Evolutionary conservation across 1,139 yeast species (phyloP), one percentile per base, ranked within the genome.

Genomic region (Taiozyma onychis): DNA sequence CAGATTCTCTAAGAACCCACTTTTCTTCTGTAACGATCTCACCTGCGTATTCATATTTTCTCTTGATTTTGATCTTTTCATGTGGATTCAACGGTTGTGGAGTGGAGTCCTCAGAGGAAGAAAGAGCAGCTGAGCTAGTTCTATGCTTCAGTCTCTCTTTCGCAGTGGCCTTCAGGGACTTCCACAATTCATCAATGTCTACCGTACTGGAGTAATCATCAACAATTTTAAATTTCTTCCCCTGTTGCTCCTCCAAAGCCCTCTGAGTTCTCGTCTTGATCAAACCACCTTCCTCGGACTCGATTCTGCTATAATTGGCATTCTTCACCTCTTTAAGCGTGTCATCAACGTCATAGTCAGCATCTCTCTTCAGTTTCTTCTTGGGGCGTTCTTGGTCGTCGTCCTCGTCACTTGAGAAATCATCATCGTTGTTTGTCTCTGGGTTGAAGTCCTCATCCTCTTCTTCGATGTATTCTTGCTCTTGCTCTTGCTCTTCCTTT

Each of bases 41-140:
- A 2, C 98, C 98, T 0, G 99, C 99, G 74, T 90, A 93, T 49
- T 88, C 85, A 65, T 88, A 91, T 7, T 84, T 80, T 50, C 95
- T 76, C 54, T 81, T 83, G 49, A 93, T 91, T 57, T 81, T 80
- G 50, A 93, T 77, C 63, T 77, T 76, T 46, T 80, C 80, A 39
- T 73, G 69, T 18, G 48, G 55, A 44, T 21, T 51, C 43, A 41
- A 45, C 34, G 35, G 52, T 28, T 47, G 47, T 48, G 37, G 50
- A 11, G 43, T 54, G 39, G 46, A 32, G 28, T 41, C 44, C 7
- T 28, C 39, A 2, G 60, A 49, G 3, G 61, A 46, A 13, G 65
- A 57, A 26, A 50, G 55, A 24, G 43, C 26, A 41, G 43, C 18
- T 24, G 44, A 30, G 39, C 43, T 18, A 6, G n/a, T 16, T 5